Base-by-base conservation (phyloP, 768 basidiomycete species). In the Mycena kentingensis region DNA sequence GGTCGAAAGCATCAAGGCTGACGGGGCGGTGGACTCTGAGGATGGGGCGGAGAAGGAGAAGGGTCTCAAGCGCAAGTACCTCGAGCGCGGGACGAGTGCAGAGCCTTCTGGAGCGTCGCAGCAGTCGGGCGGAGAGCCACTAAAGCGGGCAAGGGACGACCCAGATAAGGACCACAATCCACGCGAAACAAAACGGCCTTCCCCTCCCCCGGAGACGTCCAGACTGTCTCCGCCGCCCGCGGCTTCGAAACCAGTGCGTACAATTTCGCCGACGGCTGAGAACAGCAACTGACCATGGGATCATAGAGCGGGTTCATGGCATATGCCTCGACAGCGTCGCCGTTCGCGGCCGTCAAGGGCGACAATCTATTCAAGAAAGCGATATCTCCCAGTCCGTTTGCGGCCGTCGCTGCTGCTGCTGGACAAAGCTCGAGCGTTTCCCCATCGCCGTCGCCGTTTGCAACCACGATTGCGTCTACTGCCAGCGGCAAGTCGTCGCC, bases 331-430 rank as follows among this genome's bases (percentile, higher is more conserved):
- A 72, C 81, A 11, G 78, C 74, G 49, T 90, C 89, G 2, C 88
- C 89, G 4, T 91, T 91, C 61, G 83, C 86, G 13, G 69, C 79
- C 41, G 82, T 88, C 63, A 88, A 85, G 60, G 89, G 87, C 41
- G 79, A 84, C 54, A 87, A 80, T 63, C 57, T 77, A 21, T 81
- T 82, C 60, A 65, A 65, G 46, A 75, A 74, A 61, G 61, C 77
- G 31, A 54, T 71, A 64, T 13, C 51, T 65, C 26, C 57, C 65
- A 34, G 60, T 73, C 27, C 67, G 66, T 19, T 64, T 59, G 28
- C 62, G 61, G 43, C 60, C 64, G 32, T 58, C 63, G 27, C 63
- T 68, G n/a, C 66, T n/a, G n/a, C n/a, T n/a, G n/a, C n/a, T n/a
- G n/a, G n/a, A n/a, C n/a, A n/a, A 63, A 29, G 57, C 65, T 38